Base-by-base conservation (phyloP, 164 flowering plant species). In the Piper betle region DNA sequence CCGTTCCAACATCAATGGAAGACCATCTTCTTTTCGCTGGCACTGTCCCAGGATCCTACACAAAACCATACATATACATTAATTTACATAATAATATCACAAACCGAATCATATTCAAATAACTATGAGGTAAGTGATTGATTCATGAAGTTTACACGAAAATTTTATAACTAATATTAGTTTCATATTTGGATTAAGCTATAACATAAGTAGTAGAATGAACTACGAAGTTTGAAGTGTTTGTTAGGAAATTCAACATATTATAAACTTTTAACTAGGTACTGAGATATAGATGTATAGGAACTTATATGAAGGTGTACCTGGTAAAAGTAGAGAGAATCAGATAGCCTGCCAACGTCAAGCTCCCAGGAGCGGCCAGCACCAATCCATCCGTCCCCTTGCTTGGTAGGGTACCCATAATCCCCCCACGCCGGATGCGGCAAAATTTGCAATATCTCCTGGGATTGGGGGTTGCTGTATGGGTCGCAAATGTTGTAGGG, bases 351-450 rank as follows among this genome's bases (percentile, higher is more conserved):
- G 7, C 90, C 94, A 18, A 80, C 81, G 55, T 86, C 86, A n/a
- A 86, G 81, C 66, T 79, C 86, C 90, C 94, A 86, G 18, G 86
- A 82, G 62, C 76, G 82, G 2, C 80, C 55, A 74, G 81, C 84
- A 3, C 87, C 89, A 25, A 86, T 67, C 90, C 94, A 86, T n/a
- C 88, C 90, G 16, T 86, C 77, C 1, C 86, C 88, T 61, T 73
- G 61, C 56, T 68, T 74, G 3, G 84, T 79, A 2, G 89, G 89
- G 60, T 80, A 86, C 1, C 89, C 93, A 67, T 82, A 84, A 0
- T 77, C 81, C 4, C 75, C 93, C 93, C 93, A 84, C 5, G 74
- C 81, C 0, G 87, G 87, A 64, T 86, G 89, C 4, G 84, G 93
- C 56, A 86, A 33, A 54, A 82, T 69, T 69, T 84, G 90, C 60